Conservation (phyloP, 345 rosid species). For the Moringa oleifera region DNA sequence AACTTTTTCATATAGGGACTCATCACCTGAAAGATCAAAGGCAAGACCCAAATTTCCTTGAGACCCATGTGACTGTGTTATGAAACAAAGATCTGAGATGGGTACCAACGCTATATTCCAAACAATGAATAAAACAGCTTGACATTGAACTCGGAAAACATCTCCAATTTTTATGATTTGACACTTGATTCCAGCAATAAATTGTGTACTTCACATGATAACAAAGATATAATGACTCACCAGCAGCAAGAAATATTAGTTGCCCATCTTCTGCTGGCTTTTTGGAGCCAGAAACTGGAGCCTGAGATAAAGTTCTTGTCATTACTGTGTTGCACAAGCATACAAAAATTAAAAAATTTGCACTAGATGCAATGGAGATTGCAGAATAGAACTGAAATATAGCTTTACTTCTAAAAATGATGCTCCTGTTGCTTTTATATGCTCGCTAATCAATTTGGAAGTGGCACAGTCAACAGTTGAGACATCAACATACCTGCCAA, state of each 20-base stretch:
- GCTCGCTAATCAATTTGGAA: slow-evolving; percentile 54
- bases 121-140: not conserved
- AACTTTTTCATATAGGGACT: slow-evolving; percentile 52
- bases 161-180: no score
- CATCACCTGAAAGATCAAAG: slow-evolving; percentile 64
- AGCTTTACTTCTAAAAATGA: slow-evolving; percentile 69
- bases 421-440: slow-evolving; percentile 66
- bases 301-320: slow-evolving; percentile 29
- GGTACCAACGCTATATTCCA: not conserved
- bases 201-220: not conserved
- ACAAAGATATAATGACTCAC: slow-evolving; percentile 24
- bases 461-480: slow-evolving; percentile 89
- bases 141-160: not conserved
- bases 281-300: slow-evolving; percentile 96
- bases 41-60: slow-evolving; percentile 11
- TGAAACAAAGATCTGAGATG: slow-evolving; percentile 2
- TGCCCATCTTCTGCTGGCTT: slow-evolving; percentile 94
- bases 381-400: not conserved
- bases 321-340: slow-evolving; percentile 2
- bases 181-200: no score
- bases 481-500: slow-evolving; percentile 77
- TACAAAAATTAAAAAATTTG: not conserved
- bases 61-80: slow-evolving; percentile 7
- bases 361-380: not conserved
- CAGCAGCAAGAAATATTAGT: slow-evolving; percentile 85